Conservation (phyloP, 2,329 filamentous ascomycete species). For the Endothia cerciana region DNA sequence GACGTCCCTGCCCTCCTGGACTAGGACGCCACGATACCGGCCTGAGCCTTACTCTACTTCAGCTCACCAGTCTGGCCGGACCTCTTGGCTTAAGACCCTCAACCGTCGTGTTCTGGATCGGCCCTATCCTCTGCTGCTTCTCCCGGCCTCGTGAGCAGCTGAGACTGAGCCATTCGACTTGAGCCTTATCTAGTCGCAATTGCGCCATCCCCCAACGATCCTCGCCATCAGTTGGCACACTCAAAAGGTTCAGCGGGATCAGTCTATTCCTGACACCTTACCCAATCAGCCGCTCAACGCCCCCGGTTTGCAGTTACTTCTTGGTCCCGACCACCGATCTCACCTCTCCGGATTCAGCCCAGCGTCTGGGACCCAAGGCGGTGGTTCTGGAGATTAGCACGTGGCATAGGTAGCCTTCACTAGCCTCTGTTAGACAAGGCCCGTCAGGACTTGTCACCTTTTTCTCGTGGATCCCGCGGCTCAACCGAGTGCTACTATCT, state of each 20-base stretch:
- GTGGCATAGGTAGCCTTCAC: constrained; percentile 13
- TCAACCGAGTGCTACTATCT: constrained; percentile 12
- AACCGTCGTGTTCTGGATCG: constrained; percentile 11
- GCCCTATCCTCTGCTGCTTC: constrained; percentile 6
- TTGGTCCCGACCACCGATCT: constrained; percentile 20
- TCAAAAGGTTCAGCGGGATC: constrained; percentile 12
- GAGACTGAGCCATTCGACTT: constrained; percentile 1
- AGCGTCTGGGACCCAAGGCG: constrained; percentile 16
- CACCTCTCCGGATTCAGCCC: constrained; percentile 16
- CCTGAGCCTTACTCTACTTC: not conserved
- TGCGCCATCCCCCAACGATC: constrained; percentile 28
- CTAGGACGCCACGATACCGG: not conserved
- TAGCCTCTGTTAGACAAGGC: constrained; percentile 6
- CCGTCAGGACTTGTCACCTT: not conserved
- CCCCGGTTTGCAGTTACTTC: constrained; percentile 13
- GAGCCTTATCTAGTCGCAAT: constrained; percentile 15
- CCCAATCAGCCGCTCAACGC: constrained; percentile 20
- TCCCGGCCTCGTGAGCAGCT: constrained; percentile 13
- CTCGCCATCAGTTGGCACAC: constrained; percentile 25
- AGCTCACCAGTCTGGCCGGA: not conserved
- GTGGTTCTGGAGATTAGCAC: constrained; percentile 21
- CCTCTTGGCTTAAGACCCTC: not conserved
- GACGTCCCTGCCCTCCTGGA: constrained; percentile 4
- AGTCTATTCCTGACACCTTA: not conserved
- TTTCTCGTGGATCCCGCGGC: not conserved